phyloP scores from a whole-genome alignment of 2,329 filamentous ascomycete genomes.

The Cryphonectria parasitica region DNA sequence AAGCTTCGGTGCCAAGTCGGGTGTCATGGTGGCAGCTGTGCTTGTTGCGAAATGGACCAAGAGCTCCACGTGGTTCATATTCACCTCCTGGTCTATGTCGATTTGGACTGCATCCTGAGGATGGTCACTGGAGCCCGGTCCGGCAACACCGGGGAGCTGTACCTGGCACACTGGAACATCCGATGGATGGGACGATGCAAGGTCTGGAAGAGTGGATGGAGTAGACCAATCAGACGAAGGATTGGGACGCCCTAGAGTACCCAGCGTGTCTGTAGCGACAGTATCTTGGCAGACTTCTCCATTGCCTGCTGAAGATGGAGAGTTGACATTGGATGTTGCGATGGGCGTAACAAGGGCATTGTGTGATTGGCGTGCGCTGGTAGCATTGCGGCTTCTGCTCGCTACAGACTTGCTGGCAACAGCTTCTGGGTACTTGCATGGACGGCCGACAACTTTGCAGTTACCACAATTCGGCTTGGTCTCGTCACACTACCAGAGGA shows the following conservation, averaged over 20 bases:
- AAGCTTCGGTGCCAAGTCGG: background rate
- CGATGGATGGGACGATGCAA: background rate
- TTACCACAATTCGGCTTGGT: slow-evolving; percentile 1
- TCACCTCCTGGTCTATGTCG: slow-evolving; percentile 3
- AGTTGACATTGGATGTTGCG: background rate
- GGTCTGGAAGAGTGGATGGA: background rate
- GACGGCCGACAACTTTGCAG: background rate
- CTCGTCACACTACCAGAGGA: background rate
- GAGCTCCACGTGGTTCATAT: slow-evolving; percentile 16
- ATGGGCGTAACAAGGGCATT: background rate
- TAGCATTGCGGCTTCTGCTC: background rate
- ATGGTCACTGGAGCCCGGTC: background rate
- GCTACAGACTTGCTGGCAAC: background rate
- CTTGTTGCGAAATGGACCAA: slow-evolving; percentile 9
- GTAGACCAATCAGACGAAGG: background rate
- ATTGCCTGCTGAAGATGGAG: background rate
- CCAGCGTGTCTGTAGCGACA: background rate
- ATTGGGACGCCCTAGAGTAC: background rate
- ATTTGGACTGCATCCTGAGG: background rate
- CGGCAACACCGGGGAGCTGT: background rate
- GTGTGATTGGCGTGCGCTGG: background rate
- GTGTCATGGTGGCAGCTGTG: background rate
- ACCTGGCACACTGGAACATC: background rate
- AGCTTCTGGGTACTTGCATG: background rate
- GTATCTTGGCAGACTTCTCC: background rate